These are phyloP conservation scores for Primulina eburnea DNA, from an alignment of 257 asterid species.

Conservation along the genomic window DNA sequence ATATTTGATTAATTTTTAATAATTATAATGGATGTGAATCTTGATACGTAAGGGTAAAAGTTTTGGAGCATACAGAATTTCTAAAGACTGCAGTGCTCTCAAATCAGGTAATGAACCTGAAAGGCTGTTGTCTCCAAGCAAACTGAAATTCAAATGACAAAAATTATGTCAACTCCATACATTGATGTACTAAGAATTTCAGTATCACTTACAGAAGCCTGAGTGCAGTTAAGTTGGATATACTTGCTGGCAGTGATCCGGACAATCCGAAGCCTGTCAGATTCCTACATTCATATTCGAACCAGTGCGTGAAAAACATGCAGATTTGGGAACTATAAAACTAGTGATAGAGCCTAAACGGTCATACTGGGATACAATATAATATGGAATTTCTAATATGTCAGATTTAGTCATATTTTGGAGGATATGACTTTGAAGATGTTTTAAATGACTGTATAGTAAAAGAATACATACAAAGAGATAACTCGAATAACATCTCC, in stretches of 20 bases:
- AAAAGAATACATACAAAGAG: constrained; percentile 55
- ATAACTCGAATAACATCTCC: constrained; percentile 36
- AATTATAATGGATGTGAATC: not conserved
- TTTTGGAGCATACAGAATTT: constrained; percentile 54
- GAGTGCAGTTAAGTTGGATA: constrained; percentile 61
- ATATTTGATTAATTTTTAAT: constrained; percentile 27
- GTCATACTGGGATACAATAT: not conserved
- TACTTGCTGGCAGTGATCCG: constrained; percentile 52
- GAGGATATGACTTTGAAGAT: not conserved
- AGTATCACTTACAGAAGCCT: constrained; percentile 55
- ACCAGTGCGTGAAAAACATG: constrained; percentile 1
- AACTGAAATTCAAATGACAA: constrained; percentile 35
- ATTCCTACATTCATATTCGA: constrained; percentile 46
- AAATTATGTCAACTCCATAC: not conserved
- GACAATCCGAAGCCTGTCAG: constrained; percentile 56
- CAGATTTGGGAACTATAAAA: not conserved
- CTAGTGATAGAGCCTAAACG: not conserved
- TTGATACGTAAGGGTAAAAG: not conserved
- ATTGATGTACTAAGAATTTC: not conserved
- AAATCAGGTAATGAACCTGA: constrained; percentile 68
- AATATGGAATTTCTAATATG: not conserved
- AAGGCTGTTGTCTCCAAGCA: constrained; percentile 71
- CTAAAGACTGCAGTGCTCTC: constrained; percentile 47
- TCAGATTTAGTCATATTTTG: not conserved
- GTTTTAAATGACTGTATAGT: not conserved